Evolutionary conservation across 345 rosid species (phyloP).

Genomic region (Eucalyptus virginea): DNA sequence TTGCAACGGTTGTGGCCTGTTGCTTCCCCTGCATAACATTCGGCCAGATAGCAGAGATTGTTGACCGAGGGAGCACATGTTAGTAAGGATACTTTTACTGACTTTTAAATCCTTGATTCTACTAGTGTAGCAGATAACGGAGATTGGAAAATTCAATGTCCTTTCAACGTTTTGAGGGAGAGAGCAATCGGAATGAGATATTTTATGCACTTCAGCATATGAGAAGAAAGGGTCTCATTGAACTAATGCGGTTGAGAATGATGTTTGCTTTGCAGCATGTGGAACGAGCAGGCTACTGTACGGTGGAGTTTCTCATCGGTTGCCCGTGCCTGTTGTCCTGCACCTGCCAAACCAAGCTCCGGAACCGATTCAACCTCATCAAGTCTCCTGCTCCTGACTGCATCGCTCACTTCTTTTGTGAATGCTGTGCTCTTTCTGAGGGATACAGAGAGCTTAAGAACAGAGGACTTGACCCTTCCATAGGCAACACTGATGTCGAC

Average conservation of each 20-base stretch:
- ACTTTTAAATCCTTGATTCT: neutral
- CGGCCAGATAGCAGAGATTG: neutral
- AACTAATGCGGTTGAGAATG: neutral
- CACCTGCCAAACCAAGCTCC: neutral
- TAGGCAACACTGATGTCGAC: neutral
- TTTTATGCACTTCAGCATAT: neutral
- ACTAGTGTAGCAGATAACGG: neutral
- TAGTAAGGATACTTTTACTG: neutral
- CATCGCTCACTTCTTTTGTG: neutral
- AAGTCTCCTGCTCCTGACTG: neutral
- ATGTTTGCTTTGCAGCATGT: neutral
- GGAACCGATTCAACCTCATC: neutral
- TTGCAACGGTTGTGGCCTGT: neutral
- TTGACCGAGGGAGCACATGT: constrained; percentile 3
- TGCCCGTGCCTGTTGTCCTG: neutral
- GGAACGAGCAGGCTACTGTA: neutral
- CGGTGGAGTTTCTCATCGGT: neutral
- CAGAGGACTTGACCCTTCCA: constrained; percentile 2
- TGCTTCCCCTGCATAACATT: neutral
- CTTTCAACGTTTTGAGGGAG: neutral
- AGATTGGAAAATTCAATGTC: neutral
- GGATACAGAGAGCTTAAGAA: neutral
- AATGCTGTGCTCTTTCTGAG: neutral
- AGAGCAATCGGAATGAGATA: neutral
- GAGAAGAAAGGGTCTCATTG: neutral